These are phyloP conservation scores for Trichoderma guizhouense DNA, from an alignment of 2,329 filamentous ascomycete species.

Conservation along the genomic window DNA sequence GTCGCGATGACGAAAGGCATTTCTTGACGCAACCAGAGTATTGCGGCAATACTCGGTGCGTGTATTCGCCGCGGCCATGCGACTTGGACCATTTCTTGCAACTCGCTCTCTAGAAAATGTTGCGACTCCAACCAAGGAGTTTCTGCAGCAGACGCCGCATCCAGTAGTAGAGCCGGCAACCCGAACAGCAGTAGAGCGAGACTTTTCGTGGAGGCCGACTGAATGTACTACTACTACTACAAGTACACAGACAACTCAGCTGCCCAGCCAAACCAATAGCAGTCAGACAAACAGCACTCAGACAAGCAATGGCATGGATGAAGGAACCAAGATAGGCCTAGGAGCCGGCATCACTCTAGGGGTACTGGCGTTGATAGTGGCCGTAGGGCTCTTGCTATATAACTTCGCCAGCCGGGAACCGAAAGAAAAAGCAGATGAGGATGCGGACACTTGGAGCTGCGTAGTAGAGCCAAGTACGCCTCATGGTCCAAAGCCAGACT, in stretches of 20 bases:
- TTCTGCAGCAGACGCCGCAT: background rate
- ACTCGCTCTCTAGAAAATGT: background rate
- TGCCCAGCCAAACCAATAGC: background rate
- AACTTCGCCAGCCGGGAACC: background rate
- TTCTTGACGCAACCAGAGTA: background rate
- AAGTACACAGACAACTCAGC: background rate
- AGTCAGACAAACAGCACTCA: background rate
- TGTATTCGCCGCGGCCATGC: background rate
- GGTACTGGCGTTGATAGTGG: background rate
- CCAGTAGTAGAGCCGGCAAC: background rate
- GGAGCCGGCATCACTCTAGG: slow-evolving; percentile 7
- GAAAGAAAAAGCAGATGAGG: background rate
- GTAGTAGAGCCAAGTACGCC: background rate
- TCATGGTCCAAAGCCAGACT: background rate
- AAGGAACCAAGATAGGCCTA: slow-evolving; percentile 1
- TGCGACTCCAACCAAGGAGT: background rate
- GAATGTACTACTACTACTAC: background rate
- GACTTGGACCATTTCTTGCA: background rate
- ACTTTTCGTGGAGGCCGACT: background rate
- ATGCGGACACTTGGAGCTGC: background rate
- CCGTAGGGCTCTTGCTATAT: background rate
- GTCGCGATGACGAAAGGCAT: background rate
- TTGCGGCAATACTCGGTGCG: background rate
- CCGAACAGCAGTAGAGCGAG: background rate
- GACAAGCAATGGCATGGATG: background rate